These are phyloP conservation scores for Liriodendron chinense DNA, from an alignment of 164 flowering plant species.

Conservation along the genomic window DNA sequence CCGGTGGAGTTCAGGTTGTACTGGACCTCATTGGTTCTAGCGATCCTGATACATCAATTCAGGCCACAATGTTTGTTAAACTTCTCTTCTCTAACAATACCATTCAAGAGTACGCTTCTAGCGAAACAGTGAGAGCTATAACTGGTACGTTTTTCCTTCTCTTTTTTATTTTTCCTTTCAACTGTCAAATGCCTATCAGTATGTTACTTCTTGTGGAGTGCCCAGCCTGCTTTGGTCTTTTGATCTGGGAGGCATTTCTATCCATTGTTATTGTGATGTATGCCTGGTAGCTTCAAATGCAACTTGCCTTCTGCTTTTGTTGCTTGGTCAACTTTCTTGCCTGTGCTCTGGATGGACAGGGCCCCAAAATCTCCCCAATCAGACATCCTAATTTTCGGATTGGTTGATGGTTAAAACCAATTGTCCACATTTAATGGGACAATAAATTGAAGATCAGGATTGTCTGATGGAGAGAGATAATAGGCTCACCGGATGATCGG, in stretches of 20 bases:
- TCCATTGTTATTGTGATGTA: background rate
- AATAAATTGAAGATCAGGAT: too few species aligned
- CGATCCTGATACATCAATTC: conserved; percentile 91
- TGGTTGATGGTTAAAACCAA: too few species aligned
- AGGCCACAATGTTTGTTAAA: conserved; percentile 93
- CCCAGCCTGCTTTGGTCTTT: background rate
- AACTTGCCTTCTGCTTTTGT: background rate
- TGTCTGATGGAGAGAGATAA: too few species aligned
- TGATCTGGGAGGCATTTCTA: background rate
- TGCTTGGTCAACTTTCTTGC: background rate
- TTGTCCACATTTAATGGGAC: too few species aligned
- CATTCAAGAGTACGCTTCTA: conserved; percentile 96
- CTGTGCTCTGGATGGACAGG: background rate
- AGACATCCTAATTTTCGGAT: too few species aligned
- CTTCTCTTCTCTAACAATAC: conserved; percentile 93
- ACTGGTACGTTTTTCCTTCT: conserved; percentile 57
- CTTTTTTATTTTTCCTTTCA: background rate
- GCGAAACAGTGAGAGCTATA: conserved; percentile 92
- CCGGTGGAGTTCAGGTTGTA: conserved; percentile 97
- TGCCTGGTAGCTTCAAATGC: background rate
- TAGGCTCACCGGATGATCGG: too few species aligned
- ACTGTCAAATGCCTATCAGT: background rate
- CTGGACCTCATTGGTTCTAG: conserved; percentile 87
- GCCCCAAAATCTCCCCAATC: too few species aligned
- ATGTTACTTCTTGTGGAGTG: background rate